Evolutionary conservation across 805 yeast genomes (phyloP), one percentile per base, ranked within the genome.

Genomic region (Candida andamanensis): DNA sequence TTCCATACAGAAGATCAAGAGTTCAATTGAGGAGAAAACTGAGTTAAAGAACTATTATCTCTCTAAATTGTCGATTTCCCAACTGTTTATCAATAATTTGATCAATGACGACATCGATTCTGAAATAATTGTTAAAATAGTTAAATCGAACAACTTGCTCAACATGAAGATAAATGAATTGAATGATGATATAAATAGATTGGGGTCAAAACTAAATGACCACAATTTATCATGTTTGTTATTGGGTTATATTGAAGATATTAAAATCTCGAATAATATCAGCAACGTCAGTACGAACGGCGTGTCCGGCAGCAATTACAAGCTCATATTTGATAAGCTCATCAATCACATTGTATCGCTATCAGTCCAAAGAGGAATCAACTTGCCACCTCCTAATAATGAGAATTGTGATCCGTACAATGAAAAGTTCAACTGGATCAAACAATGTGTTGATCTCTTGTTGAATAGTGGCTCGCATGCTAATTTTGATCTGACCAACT

Each of bases 191-290:
- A 44, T 63, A 25, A 60, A 54, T 10, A 39, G 36, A 2, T 47
- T 62, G 26, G 44, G 42, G 7, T 28, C 45, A 9, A 45, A 43
- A 28, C 45, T 69, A 30, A 56, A 52, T 33, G 58, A 60, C 39
- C 77, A 71, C 42, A 63, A 69, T 35, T 42, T 67, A 30, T 58
- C 71, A 0, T 63, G 72, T 19, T 56, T 68, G 28, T 64, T 65
- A 11, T 50, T 70, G 39, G 76, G 77, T 2, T 69, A 69, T 44
- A 58, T 69, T 12, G 72, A 69, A 39, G 70, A 63, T 44, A 56
- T 65, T 10, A 55, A 51, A 37, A 36, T 58, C 10, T 45, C 57
- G 4, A 33, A 30, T 15, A 34, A 26, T 26, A 13, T 13, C 7
- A 14, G 9, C 13, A 29, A 22, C 16, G 18, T 28, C 17, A 20